Evolutionary conservation across 176 grass and related monocot species (phyloP), one percentile per base, ranked within the genome.

Genomic region (Aechmea fasciata): DNA sequence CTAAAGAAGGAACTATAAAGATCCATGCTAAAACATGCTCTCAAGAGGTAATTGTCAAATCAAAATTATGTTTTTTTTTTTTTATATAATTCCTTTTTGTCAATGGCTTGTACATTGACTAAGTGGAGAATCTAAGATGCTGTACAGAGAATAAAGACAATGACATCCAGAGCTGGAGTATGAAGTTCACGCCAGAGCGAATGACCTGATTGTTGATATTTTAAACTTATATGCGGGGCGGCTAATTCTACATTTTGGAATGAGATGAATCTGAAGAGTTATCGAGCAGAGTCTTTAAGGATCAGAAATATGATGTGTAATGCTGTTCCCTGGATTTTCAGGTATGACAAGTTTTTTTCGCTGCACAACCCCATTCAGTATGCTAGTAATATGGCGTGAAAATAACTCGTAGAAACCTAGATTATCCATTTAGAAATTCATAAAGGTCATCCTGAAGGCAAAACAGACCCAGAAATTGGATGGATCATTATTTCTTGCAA

Each of bases 241-340:
- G 12, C 15, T 49, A 77, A 66, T 78, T 70, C 54, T 76, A 13
- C 11, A 63, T 59, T 13, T 49, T 57, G 68, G 33, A 29, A 76
- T 69, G 92, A 89, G 93, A 97, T 70, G 93, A 97, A 79, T 85
- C 89, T 26, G 93, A 97, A 85, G 93, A 97, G 72, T 92, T 97
- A 89, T 74, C 92, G 86, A 92, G 74, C 63, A 79, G 87, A 80
- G 93, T 86, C 11, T 97, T 97, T 61, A 90, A 97, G 84, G 93
- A 97, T 70, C 93, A 97, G 77, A 97, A 92, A 52, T 92, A 97
- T 64, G 89, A 85, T 70, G 80, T 97, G 19, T 97, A 97, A 79
- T 74, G 89, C 77, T 90, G 92, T 73, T 89, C 93, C 2, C 89
- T 86, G 11, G 86, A 92, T 48, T 86, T 97, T 65, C 93, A 92